Evolutionary conservation across 2,329 filamentous ascomycete species (phyloP).

Genomic region (Aspergillus novofumigatus): DNA sequence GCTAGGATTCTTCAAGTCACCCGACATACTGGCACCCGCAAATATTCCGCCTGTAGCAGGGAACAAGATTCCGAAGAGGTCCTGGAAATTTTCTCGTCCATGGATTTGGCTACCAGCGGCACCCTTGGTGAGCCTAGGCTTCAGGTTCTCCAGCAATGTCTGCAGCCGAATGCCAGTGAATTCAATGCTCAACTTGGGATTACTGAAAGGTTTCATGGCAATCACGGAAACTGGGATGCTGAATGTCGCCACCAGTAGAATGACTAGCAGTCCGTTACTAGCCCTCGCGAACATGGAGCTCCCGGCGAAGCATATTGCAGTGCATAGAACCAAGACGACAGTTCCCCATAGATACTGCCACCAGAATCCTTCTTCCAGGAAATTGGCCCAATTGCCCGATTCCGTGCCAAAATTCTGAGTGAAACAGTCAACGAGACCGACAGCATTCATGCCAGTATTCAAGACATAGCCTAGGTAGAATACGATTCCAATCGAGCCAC

Average conservation of each 20-base stretch:
- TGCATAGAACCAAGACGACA: conserved; percentile 65
- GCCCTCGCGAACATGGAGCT: conserved; percentile 76
- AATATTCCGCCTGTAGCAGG: conserved; percentile 63
- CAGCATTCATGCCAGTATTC: conserved; percentile 82
- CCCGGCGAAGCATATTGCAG: conserved; percentile 70
- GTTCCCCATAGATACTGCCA: conserved; percentile 73
- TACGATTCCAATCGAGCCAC: conserved; percentile 79
- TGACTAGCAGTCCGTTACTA: conserved; percentile 69
- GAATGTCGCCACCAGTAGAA: conserved; percentile 68
- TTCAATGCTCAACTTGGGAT: conserved; percentile 58
- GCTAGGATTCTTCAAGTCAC: conserved; percentile 76
- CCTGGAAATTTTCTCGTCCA: conserved; percentile 68
- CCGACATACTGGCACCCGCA: conserved; percentile 82
- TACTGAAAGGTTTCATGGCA: conserved; percentile 63
- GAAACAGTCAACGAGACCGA: conserved; percentile 79
- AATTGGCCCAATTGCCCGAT: conserved; percentile 54
- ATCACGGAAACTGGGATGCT: conserved; percentile 79
- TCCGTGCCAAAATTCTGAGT: conserved; percentile 65
- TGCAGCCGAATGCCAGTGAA: conserved; percentile 72
- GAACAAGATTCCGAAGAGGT: conserved; percentile 82
- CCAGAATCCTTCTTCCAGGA: conserved; percentile 70
- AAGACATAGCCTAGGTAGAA: conserved; percentile 89
- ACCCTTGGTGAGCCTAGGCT: conserved; percentile 62
- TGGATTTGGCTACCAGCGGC: conserved; percentile 58
- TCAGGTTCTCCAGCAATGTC: conserved; percentile 70